phyloP scores from a whole-genome alignment of 2,329 filamentous ascomycete species.

The Xylariaceae sp. region DNA sequence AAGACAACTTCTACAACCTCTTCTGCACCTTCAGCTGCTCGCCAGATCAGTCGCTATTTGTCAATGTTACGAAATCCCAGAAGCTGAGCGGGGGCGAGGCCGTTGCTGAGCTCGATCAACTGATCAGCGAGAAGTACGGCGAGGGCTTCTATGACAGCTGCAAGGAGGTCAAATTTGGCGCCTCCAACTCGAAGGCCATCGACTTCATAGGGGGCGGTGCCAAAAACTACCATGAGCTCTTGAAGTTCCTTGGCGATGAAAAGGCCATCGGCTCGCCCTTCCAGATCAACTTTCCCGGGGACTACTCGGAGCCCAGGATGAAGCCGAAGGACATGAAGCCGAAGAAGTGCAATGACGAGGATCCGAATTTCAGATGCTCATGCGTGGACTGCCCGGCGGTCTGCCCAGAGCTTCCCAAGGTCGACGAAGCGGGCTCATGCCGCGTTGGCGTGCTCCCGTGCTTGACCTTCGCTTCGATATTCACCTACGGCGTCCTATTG shows the following conservation, averaged over 20 bases:
- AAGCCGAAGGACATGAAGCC: slow-evolving; percentile 60
- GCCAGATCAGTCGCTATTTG: slow-evolving; percentile 87
- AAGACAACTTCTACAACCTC: slow-evolving; percentile 95
- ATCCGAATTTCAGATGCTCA: slow-evolving; percentile 79
- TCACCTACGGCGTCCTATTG: slow-evolving; percentile 73
- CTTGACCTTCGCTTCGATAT: slow-evolving; percentile 83
- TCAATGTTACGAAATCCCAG: slow-evolving; percentile 78
- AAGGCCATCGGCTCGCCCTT: slow-evolving; percentile 89
- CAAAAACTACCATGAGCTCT: slow-evolving; percentile 76
- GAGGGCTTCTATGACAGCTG: slow-evolving; percentile 91
- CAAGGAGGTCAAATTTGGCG: slow-evolving; percentile 97
- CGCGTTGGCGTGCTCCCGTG: slow-evolving; percentile 85
- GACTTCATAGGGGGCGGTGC: slow-evolving; percentile 93
- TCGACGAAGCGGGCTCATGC: slow-evolving; percentile 65
- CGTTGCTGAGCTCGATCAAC: slow-evolving; percentile 86
- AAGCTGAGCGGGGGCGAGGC: slow-evolving; percentile 47
- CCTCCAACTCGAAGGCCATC: slow-evolving; percentile 89
- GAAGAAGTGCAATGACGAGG: slow-evolving; percentile 84
- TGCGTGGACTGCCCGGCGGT: slow-evolving; percentile 87
- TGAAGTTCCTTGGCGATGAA: slow-evolving; percentile 91
- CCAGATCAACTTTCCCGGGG: slow-evolving; percentile 84
- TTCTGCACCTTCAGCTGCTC: slow-evolving; percentile 99
- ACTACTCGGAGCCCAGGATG: slow-evolving; percentile 63
- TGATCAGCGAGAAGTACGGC: slow-evolving; percentile 78
- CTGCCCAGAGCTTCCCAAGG: slow-evolving; percentile 72